phyloP scores from a whole-genome alignment of 106 monocot genomes.

The Platanthera guangdongensis region DNA sequence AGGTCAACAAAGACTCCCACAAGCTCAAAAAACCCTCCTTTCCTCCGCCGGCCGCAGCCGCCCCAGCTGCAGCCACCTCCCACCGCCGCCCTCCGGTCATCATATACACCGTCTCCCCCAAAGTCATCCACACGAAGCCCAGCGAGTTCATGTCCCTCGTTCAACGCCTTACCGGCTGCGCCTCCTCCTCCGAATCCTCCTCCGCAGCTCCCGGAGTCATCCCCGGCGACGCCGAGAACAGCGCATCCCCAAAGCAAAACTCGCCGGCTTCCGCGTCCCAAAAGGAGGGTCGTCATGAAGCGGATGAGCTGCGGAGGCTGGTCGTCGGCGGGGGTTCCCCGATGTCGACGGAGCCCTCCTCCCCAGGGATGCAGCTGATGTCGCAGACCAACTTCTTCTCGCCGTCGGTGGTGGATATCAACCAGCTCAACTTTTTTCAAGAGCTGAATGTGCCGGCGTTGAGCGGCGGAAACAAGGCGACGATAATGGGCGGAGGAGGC shows the following conservation, averaged over 20 bases:
- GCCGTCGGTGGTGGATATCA: not conserved
- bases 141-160: slow-evolving; percentile 23
- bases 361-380: not conserved
- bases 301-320: not conserved
- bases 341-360: too few relatives aligned
- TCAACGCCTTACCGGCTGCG: slow-evolving; percentile 13
- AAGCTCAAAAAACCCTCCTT: slow-evolving; percentile 12
- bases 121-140: slow-evolving; percentile 15
- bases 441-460: not conserved
- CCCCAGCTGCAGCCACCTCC: not conserved
- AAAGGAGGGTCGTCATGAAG: not conserved
- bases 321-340: not conserved
- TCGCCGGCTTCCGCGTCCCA: not conserved
- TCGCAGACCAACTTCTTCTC: slow-evolving; percentile 11
- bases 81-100: slow-evolving; percentile 17
- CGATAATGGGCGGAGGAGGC: not conserved
- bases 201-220: not conserved
- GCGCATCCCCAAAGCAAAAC: not conserved
- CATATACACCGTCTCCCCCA: slow-evolving; percentile 14
- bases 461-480: not conserved
- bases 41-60: not conserved
- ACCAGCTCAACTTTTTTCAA: not conserved
- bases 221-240: not conserved
- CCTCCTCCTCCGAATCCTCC: not conserved
- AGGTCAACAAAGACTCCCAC: slow-evolving; percentile 16